Evolutionary conservation across 2,329 filamentous ascomycete species (phyloP).

Genomic region (Botryosphaeria dothidea): DNA sequence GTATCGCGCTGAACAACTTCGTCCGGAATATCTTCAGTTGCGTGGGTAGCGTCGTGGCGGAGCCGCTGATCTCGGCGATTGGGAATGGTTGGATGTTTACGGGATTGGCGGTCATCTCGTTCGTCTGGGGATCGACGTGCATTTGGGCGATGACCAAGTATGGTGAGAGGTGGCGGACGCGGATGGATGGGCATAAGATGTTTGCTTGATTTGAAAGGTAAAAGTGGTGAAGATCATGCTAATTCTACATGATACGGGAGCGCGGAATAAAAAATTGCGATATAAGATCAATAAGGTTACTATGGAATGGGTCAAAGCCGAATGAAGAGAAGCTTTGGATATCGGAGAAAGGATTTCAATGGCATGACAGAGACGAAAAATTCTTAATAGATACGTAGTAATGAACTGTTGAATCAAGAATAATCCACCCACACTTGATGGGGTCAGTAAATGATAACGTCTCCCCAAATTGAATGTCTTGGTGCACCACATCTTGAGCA

Average conservation of each 20-base stretch:
- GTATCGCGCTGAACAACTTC: conserved; percentile 43
- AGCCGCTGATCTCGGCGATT: conserved; percentile 36
- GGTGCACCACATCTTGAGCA: neutral
- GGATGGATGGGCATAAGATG: conserved; percentile 20
- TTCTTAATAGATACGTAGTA: no score
- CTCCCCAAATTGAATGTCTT: neutral
- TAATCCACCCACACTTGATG: neutral
- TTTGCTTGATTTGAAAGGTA: neutral
- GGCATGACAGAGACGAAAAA: no score
- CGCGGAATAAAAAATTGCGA: no score
- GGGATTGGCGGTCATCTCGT: conserved; percentile 45
- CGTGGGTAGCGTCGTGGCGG: conserved; percentile 37
- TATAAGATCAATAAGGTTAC: no score
- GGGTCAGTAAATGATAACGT: neutral
- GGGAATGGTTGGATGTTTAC: conserved; percentile 44
- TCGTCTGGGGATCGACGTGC: conserved; percentile 52
- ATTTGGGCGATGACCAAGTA: conserved; percentile 63
- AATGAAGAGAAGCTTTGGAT: no score
- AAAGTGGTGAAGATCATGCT: no score
- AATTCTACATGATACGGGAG: no score
- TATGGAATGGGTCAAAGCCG: no score
- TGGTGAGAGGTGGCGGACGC: conserved; percentile 60
- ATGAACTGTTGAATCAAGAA: no score
- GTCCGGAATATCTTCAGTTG: conserved; percentile 40
- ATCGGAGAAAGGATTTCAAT: no score